phyloP scores from a whole-genome alignment of 2,329 filamentous ascomycete species.

The Sporothrix curviconia region DNA sequence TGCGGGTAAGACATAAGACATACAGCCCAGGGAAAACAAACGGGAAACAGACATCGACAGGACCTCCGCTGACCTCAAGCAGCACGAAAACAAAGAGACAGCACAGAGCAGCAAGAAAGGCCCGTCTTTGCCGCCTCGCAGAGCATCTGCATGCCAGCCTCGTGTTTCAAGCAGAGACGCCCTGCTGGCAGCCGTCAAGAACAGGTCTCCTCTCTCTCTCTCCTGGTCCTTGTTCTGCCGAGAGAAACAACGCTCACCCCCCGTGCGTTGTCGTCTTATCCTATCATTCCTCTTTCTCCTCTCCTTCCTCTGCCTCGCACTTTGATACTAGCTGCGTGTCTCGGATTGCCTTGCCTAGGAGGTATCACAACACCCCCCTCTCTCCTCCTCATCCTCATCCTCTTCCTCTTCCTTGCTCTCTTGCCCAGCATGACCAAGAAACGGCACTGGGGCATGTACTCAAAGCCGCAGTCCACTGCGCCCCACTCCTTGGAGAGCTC shows the following conservation, averaged over 20 bases:
- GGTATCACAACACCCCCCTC: slow-evolving; percentile 10
- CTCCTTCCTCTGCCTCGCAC: neutral
- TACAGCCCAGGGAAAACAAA: neutral
- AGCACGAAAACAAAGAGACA: neutral
- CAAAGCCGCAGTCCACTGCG: slow-evolving; percentile 52
- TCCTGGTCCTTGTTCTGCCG: neutral
- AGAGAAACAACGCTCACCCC: neutral
- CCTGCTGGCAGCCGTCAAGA: neutral
- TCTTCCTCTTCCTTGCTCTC: neutral
- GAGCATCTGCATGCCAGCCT: neutral
- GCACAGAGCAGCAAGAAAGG: neutral
- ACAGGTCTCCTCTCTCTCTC: neutral
- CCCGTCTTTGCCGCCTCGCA: neutral
- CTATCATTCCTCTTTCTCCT: neutral
- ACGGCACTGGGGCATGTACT: slow-evolving; percentile 48
- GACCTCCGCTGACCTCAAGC: neutral
- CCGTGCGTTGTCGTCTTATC: neutral
- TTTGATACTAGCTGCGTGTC: slow-evolving; percentile 8
- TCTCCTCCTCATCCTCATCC: neutral
- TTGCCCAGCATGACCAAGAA: slow-evolving; percentile 55
- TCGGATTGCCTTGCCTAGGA: slow-evolving; percentile 10
- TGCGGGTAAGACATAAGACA: neutral
- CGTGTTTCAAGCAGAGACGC: slow-evolving; percentile 2
- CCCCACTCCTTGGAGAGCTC: slow-evolving; percentile 42
- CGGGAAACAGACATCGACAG: neutral